Evolutionary conservation across 108 stramenopile species (phyloP), one percentile per base, ranked within the genome.

Genomic region (Nitzschia sp.): DNA sequence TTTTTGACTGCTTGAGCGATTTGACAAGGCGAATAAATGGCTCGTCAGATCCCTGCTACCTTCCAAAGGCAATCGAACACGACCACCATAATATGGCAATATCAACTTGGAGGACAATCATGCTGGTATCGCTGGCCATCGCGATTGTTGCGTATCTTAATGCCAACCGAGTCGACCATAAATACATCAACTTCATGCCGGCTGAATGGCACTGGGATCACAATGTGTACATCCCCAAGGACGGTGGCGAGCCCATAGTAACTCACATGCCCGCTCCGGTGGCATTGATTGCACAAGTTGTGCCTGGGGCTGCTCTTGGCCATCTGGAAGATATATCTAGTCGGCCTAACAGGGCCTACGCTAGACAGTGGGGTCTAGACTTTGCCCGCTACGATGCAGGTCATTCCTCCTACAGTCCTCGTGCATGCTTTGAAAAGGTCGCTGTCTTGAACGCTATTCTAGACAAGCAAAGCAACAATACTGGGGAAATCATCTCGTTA

Each of bases 341-440:
- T 35, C 64, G 70, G 1, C 77, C 77, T 2, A 78, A 78, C 31
- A 30, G 77, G 5, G 77, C 77, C 2, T 78, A 78, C 31, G 77
- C 77, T 6, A 48, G 68, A 53, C 49, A 51, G 18, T 72, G 71
- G 71, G 59, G 71, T 11, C 6, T 48, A 11, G 77, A 78, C 29
- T 78, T 74, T 61, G 65, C 48, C 6, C 56, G 19, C 13, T 71
- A 78, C 19, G 46, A 34, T 15, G 11, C 61, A 0, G 71, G 62
- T 38, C 46, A 1, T 4, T 5, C 15, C 46, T 31, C 36, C 32
- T 9, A 23, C 23, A 11, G 24, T 3, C 19, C 32, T 13, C 47
- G 38, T 17, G 27, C 66, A n/a, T 75, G 74, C 53, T 68, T 75
- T 46, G 70, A 72, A 8, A 66, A 66, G 34, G 59, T 60, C 18